Base-by-base conservation (phyloP, 2,329 filamentous ascomycete genomes). In the Trichoderma cornu-damae region DNA sequence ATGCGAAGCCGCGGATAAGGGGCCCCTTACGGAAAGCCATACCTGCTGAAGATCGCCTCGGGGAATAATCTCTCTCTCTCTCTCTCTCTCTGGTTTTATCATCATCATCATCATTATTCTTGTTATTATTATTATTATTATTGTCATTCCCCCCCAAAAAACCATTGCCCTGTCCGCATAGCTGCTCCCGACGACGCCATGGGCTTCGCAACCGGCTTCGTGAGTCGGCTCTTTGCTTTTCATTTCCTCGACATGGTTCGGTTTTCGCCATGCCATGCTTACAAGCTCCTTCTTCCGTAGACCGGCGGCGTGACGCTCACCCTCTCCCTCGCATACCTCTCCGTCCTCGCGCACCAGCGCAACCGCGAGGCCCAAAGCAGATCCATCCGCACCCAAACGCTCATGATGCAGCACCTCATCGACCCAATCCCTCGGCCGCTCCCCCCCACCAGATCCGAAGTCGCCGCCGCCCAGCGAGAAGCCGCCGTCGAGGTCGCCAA, bases 261-360 rank as follows among this genome's bases (percentile, higher is more conserved):
- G 28, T n/a, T 43, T 42, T 30, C 16, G 24, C 24, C 7, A 11
- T 43, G 11, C 20, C 16, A 34, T 47, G 38, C 61, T 62, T 35
- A 64, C 58, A 49, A 20, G 26, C 14, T 37, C 16, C n/a, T n/a
- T n/a, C n/a, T n/a, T 50, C 34, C 32, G 34, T 63, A 92, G 88
- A 83, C 87, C 62, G 86, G 88, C 67, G 88, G 89, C 63, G 82
- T 90, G 57, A 87, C 88, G 62, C 77, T 93, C 60, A 91, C 88
- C 48, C 82, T 89, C 60, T 85, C 85, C 42, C 68, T 88, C 59
- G 82, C 89, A 65, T 92, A 90, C 72, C 78, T 92, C 56, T 84
- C 85, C 48, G 75, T 89, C 32, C 80, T 87, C 67, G 76, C 86
- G 18, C 88, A 92, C 73, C 82, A 85, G 64, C 82, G 82, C 61